Evolutionary conservation across 129 eudicot species (phyloP).

Genomic region (Rutidosis leptorrhynchoides): DNA sequence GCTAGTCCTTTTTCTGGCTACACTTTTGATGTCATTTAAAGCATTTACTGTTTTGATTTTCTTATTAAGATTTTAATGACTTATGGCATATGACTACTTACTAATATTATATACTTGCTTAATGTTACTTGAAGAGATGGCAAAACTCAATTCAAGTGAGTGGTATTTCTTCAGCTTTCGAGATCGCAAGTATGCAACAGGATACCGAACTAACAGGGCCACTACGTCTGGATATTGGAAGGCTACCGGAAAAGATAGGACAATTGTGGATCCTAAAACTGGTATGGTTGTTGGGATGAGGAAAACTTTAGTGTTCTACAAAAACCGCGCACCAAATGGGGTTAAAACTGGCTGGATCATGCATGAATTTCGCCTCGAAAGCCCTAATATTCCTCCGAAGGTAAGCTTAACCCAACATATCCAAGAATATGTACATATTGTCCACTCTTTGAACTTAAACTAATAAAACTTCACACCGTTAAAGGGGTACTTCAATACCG

Average conservation of each 20-base stretch:
- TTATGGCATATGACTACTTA: conserved; percentile 1
- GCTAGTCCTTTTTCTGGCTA: background rate
- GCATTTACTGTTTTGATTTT: conserved; percentile 20
- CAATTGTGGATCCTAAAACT: conserved; percentile 52
- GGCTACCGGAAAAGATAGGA: conserved; percentile 89
- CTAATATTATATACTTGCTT: conserved; percentile 1
- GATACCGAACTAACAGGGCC: conserved; percentile 80
- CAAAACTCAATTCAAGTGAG: conserved; percentile 83
- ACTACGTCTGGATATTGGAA: conserved; percentile 88
- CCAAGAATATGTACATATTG: too few species aligned
- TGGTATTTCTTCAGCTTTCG: conserved; percentile 98
- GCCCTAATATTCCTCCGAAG: conserved; percentile 79
- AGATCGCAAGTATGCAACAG: conserved; percentile 91
- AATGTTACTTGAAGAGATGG: conserved; percentile 46
- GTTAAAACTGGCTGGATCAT: conserved; percentile 91
- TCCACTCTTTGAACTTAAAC: too few species aligned
- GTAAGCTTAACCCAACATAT: conserved; percentile 33
- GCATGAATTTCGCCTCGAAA: conserved; percentile 92
- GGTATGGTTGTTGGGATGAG: conserved; percentile 69
- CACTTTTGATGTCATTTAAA: conserved; percentile 15
- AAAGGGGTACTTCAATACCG: too few species aligned
- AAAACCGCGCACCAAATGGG: conserved; percentile 90
- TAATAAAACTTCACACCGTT: too few species aligned
- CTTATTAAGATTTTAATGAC: conserved; percentile 7
- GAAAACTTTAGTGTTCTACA: conserved; percentile 86